Evolutionary conservation across 2,329 filamentous ascomycete species (phyloP), one percentile per base, ranked within the genome.

Genomic region (Neofusicoccum parvum): DNA sequence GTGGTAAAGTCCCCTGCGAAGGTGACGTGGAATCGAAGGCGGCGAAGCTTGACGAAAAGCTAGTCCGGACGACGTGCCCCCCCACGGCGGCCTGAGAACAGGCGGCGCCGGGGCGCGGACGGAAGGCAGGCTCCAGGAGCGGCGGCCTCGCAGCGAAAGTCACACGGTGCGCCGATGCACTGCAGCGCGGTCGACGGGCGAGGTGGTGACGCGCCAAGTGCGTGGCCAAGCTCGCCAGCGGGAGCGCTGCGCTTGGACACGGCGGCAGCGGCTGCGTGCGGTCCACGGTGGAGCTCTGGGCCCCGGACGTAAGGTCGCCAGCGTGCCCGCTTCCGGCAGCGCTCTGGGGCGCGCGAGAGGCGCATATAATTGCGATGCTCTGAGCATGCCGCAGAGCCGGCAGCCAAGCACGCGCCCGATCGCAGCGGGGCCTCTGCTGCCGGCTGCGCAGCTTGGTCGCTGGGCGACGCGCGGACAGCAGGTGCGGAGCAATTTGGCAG

Each of bases 21-120:
- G n/a, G 56, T 60, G 56, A 60, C 56, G 56, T 60, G 27, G 27
- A 39, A 17, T 45, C n/a, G 56, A 37, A 32, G 9, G 39, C 54
- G 54, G 20, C 54, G 54, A 60, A 60, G 56, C 56, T 60, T 60
- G 56, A 60, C 56, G 56, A 48, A 60, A 60, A 60, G 56, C 43
- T 48, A 48, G 56, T 60, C 56, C 56, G 23, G n/a, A 60, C 56
- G 41, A 34, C 56, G 10, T 15, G 14, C 41, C n/a, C 11, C 11
- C 2, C n/a, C n/a, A 17, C 17, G 15, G 14, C 9, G 5, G 37
- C 3, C 7, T 9, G 53, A 3, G 23, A 27, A 23, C 14, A 14
- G 41, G 36, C 15, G 10, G 17, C 12, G 3, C 23, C 23, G 12
- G 9, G 3, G 14, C 37, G n/a, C 3, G 10, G n/a, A 9, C 14